A percentile compares a stretch with the other conserved stretches of the same genome.
These are phyloP conservation scores for Aspergillus hancockii DNA, from an alignment of 495 filamentous ascomycete species.

Conservation along the genomic window DNA sequence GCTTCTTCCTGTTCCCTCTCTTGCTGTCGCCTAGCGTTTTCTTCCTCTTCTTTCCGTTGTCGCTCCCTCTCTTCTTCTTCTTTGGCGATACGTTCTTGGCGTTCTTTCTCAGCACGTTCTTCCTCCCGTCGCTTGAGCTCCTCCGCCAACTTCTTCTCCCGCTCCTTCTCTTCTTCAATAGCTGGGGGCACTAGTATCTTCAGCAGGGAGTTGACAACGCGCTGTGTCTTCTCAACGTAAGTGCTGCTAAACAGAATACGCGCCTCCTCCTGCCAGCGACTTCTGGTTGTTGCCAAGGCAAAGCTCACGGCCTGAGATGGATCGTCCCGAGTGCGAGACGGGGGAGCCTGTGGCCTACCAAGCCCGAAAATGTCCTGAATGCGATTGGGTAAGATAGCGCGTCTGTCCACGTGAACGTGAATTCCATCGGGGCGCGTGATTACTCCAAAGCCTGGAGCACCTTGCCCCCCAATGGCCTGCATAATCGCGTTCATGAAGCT, in stretches of 20 bases:
- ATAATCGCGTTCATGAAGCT: slow-evolving; percentile 64
- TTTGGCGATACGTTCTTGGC: slow-evolving; percentile 54
- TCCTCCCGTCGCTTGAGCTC: slow-evolving; percentile 50
- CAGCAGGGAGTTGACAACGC: slow-evolving; percentile 71
- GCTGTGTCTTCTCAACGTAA: slow-evolving; percentile 69
- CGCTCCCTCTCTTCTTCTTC: slow-evolving; percentile 60
- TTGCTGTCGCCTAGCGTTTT: slow-evolving; percentile 46
- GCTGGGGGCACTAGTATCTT: slow-evolving; percentile 79
- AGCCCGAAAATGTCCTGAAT: slow-evolving; percentile 60
- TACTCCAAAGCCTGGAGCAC: slow-evolving; percentile 51
- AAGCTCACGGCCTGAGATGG: slow-evolving; percentile 71
- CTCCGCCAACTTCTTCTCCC: slow-evolving; percentile 52
- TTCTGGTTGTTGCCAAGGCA: slow-evolving; percentile 62
- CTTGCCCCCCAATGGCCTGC: slow-evolving; percentile 55
- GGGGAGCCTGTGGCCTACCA: slow-evolving; percentile 44
- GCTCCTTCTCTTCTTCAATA: slow-evolving; percentile 69
- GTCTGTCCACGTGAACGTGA: slow-evolving; percentile 56
- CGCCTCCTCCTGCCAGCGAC: slow-evolving; percentile 89
- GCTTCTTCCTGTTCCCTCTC: slow-evolving; percentile 49
- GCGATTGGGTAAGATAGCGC: slow-evolving; percentile 51
- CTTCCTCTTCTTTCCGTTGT: slow-evolving; percentile 67
- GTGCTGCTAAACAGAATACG: slow-evolving; percentile 75
- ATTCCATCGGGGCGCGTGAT: slow-evolving; percentile 61
- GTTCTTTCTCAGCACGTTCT: slow-evolving; percentile 49
- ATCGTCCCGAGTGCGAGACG: slow-evolving; percentile 53